A percentile compares a stretch with the other conserved stretches of the same genome.
Evolutionary conservation across 805 yeast genomes (phyloP).

Genomic region (Candida saitoana): DNA sequence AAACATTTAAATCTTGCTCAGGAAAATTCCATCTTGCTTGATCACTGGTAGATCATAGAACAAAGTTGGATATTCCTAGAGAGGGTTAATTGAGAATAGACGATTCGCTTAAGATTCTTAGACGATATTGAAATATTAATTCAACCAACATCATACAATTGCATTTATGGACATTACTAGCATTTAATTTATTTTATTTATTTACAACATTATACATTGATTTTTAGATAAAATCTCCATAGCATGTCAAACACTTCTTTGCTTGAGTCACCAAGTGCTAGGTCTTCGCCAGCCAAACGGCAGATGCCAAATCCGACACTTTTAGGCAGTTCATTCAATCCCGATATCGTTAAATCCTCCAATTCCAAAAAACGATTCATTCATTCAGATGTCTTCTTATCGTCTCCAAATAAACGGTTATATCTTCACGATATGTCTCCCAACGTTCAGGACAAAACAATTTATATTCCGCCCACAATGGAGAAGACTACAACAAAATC

Average conservation of each 20-base stretch:
- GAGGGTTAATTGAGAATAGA: neutral
- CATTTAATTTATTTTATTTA: neutral
- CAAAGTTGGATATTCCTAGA: neutral
- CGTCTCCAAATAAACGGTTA: constrained; percentile 20
- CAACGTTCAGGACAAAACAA: constrained; percentile 26
- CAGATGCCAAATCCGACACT: neutral
- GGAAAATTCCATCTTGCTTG: neutral
- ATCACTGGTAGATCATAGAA: too few relatives aligned
- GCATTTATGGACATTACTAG: constrained; percentile 1
- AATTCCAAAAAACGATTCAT: constrained; percentile 3
- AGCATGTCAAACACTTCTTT: neutral
- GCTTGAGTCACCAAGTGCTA: constrained; percentile 2
- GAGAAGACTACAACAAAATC: constrained; percentile 1
- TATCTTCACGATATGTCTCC: constrained; percentile 35
- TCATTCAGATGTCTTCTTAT: constrained; percentile 2
- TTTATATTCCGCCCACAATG: constrained; percentile 12
- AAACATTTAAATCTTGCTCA: neutral
- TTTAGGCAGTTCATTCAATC: neutral
- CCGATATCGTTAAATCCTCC: constrained; percentile 1
- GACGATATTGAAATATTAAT: too few relatives aligned
- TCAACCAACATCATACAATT: neutral
- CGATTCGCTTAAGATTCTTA: too few relatives aligned
- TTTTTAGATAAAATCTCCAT: neutral
- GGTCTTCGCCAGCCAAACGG: constrained; percentile 1
- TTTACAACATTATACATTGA: neutral